phyloP scores from a whole-genome alignment of 2,329 filamentous ascomycete species.

The Arthrobotrys pseudoclavata region DNA sequence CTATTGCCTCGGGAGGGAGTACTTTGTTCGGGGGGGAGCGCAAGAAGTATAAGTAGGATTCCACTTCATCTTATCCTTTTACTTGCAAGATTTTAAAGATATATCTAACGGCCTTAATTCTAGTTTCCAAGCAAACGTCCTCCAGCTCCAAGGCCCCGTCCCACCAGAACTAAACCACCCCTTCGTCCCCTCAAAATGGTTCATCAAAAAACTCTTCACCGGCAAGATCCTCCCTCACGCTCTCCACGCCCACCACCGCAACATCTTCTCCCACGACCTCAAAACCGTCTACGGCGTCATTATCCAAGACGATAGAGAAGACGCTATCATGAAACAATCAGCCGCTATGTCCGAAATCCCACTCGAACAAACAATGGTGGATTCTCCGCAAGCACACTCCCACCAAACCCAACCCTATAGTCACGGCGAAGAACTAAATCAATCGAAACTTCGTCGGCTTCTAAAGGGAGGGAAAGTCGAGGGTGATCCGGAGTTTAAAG shows the following conservation, averaged over 20 bases:
- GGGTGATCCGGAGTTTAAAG: constrained; percentile 52
- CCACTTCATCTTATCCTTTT: neutral
- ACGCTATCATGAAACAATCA: constrained; percentile 41
- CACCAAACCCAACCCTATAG: constrained; percentile 6
- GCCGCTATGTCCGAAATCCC: constrained; percentile 38
- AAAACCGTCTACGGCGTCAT: constrained; percentile 58
- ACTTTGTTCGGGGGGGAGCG: constrained; percentile 39
- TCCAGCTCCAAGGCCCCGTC: constrained; percentile 53
- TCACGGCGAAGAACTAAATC: constrained; percentile 29
- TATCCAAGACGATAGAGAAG: constrained; percentile 36
- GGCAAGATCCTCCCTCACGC: constrained; percentile 56
- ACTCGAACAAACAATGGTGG: constrained; percentile 20
- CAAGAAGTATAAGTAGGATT: constrained; percentile 50
- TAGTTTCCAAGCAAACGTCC: constrained; percentile 58
- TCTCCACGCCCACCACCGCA: constrained; percentile 48
- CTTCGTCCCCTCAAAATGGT: constrained; percentile 58
- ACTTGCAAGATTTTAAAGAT: neutral
- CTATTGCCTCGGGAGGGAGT: constrained; percentile 2
- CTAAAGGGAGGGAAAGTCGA: constrained; percentile 49
- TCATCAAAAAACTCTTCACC: constrained; percentile 58
- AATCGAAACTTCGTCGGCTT: constrained; percentile 44
- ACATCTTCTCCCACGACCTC: constrained; percentile 56
- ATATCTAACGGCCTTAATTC: neutral
- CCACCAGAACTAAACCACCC: constrained; percentile 57
- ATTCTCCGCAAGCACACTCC: constrained; percentile 9